phyloP scores from a whole-genome alignment of 2,329 filamentous ascomycete species.

The Diaporthe helianthi region DNA sequence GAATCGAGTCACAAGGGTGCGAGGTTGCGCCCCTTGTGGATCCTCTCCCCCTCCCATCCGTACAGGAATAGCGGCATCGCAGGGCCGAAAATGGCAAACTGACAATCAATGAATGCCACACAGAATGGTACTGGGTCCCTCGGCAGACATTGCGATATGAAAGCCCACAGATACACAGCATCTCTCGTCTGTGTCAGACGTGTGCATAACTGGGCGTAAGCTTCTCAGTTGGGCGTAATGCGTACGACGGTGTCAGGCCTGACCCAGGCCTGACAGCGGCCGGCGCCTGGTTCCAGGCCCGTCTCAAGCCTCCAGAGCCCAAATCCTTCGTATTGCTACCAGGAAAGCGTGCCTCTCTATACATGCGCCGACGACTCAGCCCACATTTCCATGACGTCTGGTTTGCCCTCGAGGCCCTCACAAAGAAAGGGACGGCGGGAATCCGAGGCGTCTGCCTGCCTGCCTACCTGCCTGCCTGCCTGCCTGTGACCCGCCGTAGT shows the following conservation, averaged over 20 bases:
- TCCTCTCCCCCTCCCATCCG: constrained; percentile 3
- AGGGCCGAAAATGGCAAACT: constrained; percentile 13
- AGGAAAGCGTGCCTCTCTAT: background rate
- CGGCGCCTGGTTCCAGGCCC: constrained; percentile 1
- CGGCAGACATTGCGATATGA: background rate
- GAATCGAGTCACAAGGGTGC: constrained; percentile 10
- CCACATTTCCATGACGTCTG: background rate
- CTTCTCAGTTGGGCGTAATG: background rate
- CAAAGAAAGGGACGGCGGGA: background rate
- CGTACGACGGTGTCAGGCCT: constrained; percentile 9
- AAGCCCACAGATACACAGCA: constrained; percentile 9
- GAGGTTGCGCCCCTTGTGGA: constrained; percentile 8
- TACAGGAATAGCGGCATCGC: constrained; percentile 23
- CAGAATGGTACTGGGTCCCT: background rate
- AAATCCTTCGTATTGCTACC: constrained; percentile 8
- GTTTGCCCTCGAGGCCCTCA: background rate
- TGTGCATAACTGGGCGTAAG: background rate
- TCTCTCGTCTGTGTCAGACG: constrained; percentile 11
- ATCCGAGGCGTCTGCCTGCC: background rate
- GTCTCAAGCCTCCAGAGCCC: constrained; percentile 21
- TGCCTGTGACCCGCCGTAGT: background rate
- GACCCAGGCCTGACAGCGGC: constrained; percentile 7
- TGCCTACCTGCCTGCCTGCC: too few species aligned
- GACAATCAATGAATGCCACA: constrained; percentile 12
- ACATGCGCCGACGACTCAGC: constrained; percentile 5